phyloP scores from a whole-genome alignment of 495 filamentous ascomycete genomes.

The Penicillium subrubescens region DNA sequence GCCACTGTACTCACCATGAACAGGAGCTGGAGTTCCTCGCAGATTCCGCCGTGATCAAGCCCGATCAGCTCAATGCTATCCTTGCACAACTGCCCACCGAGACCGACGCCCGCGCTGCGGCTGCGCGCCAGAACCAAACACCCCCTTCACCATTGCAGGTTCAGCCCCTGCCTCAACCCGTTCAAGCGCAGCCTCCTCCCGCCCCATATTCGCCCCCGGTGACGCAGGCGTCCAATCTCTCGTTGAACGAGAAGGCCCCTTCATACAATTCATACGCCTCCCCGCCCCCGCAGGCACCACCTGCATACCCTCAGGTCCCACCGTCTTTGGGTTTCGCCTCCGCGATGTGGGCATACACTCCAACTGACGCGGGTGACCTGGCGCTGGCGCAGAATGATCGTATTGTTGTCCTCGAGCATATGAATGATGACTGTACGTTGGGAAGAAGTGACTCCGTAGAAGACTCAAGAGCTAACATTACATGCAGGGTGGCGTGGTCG shows the following conservation, averaged over 20 bases:
- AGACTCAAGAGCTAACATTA: conserved; percentile 21
- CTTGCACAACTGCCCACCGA: conserved; percentile 72
- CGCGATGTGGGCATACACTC: conserved; percentile 81
- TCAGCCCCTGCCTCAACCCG: conserved; percentile 31
- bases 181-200: conserved; percentile 39
- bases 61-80: conserved; percentile 69
- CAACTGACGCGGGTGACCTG: conserved; percentile 77
- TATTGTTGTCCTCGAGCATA: conserved; percentile 80
- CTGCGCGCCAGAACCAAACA: conserved; percentile 18
- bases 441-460: neutral
- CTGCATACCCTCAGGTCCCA: conserved; percentile 55
- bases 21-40: conserved; percentile 92
- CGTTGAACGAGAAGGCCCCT: conserved; percentile 57
- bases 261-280: conserved; percentile 51
- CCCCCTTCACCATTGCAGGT: conserved; percentile 13
- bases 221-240: conserved; percentile 49
- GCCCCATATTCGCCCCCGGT: conserved; percentile 44
- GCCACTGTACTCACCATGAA: conserved; percentile 10
- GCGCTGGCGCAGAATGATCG: conserved; percentile 73
- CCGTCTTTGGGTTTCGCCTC: conserved; percentile 69
- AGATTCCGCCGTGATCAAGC: conserved; percentile 73
- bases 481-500: conserved; percentile 73
- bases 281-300: conserved; percentile 51
- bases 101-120: conserved; percentile 39
- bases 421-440: conserved; percentile 85